Evolutionary conservation across 2,329 filamentous ascomycete species (phyloP), one percentile per base, ranked within the genome.

Genomic region (Penicillium hesseltinei): DNA sequence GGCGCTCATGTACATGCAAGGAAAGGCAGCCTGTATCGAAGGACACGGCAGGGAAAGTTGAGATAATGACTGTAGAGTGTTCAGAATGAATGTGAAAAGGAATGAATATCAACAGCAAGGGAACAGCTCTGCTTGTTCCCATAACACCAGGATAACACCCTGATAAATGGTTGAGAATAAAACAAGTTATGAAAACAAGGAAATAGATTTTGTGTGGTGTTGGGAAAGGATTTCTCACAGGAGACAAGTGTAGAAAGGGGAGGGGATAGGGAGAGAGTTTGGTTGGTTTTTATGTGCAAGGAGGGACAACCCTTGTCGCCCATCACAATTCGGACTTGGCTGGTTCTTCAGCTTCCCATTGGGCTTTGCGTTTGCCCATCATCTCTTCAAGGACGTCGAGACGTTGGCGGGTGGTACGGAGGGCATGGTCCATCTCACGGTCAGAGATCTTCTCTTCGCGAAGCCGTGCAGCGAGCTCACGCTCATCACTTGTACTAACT

Each of bases 361-460:
- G 61, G 2, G 56, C 60, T 66, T 79, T 82, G 70, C 81, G 85
- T 69, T 81, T 82, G 61, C 84, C 82, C 51, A 93, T 81, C 31
- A 91, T 88, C 42, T 84, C 82, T 74, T 92, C 92, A 61, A 99
- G 76, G 42, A 89, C 84, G 54, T 84, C 82, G 33, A 99, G 77
- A 69, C 90, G 88, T 78, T 96, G 89, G 71, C 97, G 91, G 3
- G 93, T 97, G 31, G 96, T 84, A 53, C 84, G 80, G 59, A 97
- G 93, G 21, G 91, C 90, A 77, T 95, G 85, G 62, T 87, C 84
- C 58, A 96, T 83, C 71, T 94, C 88, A 35, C 84, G 80, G 65
- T 90, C 85, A 46, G 86, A 85, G 84, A 93, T 89, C 47, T 81
- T 85, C 56, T 88, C 85, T 66, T 87, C 83, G 25, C 84, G 77